Base-by-base conservation (phyloP, 2,329 filamentous ascomycete genomes). In the Ploettnerulaceae sp. region DNA sequence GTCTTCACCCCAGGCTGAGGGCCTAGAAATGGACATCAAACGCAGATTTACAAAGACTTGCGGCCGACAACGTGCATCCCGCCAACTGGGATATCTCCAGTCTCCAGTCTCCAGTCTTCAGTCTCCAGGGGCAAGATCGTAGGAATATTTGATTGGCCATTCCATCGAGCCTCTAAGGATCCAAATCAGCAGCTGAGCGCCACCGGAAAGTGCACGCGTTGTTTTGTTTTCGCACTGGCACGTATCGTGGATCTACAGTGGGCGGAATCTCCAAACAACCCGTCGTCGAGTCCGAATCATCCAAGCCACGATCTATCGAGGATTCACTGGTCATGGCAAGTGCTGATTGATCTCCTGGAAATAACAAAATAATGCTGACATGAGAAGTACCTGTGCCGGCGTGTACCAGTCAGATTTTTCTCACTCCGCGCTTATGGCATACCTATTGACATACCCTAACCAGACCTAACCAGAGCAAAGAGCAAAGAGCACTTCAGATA, bases 31-130 rank as follows among this genome's bases (percentile, higher is more conserved):
- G 18, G 24, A 24, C 7, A 14, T 21, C 18, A 14, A 8, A 37
- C n/a, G 21, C 18, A 37, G 2, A 15, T 25, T 24, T 37, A 37
- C 21, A 18, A 18, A 21, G 33, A 14, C n/a, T 14, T 17, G 36
- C 24, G 36, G 36, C 36, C 36, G 22, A 39, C 22, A 28, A 18
- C 22, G 26, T 39, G 36, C 36, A 39, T 21, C 7, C n/a, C n/a
- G n/a, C n/a, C n/a, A n/a, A n/a, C n/a, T n/a, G n/a, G n/a, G n/a
- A n/a, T n/a, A n/a, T n/a, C n/a, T n/a, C n/a, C n/a, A n/a, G n/a
- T n/a, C n/a, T n/a, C n/a, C n/a, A 39, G 24, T 5, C 15, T 15
- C n/a, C 3, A 3, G 7, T 9, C 6, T 9, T 5, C 18, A 17
- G 21, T 39, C 36, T 34, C 36, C 36, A 28, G 24, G 36, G 36